phyloP scores from a whole-genome alignment of 495 filamentous ascomycete genomes.

The Arthonia radiata region DNA sequence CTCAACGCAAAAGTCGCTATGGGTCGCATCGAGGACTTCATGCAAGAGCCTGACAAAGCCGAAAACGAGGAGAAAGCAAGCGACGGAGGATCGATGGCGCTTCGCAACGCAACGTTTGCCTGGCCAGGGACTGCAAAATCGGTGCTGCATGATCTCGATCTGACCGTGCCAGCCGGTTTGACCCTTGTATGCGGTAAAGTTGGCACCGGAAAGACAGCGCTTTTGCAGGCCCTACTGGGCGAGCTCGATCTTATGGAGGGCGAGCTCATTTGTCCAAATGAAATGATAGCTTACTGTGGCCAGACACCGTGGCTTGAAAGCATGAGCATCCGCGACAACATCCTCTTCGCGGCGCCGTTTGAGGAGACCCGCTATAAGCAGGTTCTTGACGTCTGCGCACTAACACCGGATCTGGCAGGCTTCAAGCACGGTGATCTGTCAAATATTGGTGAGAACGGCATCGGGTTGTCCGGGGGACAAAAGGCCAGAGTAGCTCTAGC shows the following conservation, averaged over 20 bases:
- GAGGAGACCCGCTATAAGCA: constrained; percentile 32
- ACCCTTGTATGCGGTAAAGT: constrained; percentile 49
- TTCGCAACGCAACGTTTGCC: constrained; percentile 42
- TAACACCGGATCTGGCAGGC: constrained; percentile 13
- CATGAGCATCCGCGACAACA: constrained; percentile 73
- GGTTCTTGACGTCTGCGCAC: constrained; percentile 15
- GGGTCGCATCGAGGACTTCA: constrained; percentile 57
- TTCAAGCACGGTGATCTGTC: constrained; percentile 16
- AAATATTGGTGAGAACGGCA: constrained; percentile 17
- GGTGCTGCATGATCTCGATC: constrained; percentile 35
- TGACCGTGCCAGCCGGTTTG: constrained; percentile 36
- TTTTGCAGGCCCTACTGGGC: constrained; percentile 54
- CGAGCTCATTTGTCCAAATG: constrained; percentile 29
- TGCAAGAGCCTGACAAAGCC: constrained; percentile 58
- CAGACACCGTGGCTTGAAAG: constrained; percentile 81
- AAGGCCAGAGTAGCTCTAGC: constrained; percentile 16
- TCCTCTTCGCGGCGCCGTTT: constrained; percentile 49
- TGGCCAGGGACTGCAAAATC: constrained; percentile 42
- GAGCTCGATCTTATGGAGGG: constrained; percentile 47
- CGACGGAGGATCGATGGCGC: constrained; percentile 14
- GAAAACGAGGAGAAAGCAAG: constrained; percentile 7
- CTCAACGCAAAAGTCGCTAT: constrained; percentile 54
- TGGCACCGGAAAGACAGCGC: constrained; percentile 54
- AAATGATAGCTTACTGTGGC: constrained; percentile 56
- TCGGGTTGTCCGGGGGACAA: constrained; percentile 17